Evolutionary conservation across 768 basidiomycete species (phyloP).

Genomic region (Amanita pseudoporphyria): DNA sequence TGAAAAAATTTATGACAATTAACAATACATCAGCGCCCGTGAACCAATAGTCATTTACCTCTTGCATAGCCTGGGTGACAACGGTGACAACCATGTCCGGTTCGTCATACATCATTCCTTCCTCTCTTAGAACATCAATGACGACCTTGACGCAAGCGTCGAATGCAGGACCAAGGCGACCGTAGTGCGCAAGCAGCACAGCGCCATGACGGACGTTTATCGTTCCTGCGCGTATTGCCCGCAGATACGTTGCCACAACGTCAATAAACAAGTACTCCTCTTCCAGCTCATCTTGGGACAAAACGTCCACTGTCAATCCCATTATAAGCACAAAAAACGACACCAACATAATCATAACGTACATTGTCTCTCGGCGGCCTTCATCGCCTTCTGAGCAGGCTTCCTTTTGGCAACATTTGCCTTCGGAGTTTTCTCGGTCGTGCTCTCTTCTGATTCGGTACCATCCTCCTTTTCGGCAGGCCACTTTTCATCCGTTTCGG

Average conservation of each 20-base stretch:
- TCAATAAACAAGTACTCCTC: slow-evolving; percentile 77
- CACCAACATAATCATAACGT: slow-evolving; percentile 10
- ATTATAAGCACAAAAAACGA: neutral
- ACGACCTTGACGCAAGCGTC: slow-evolving; percentile 77
- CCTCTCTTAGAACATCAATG: slow-evolving; percentile 77
- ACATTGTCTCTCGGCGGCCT: slow-evolving; percentile 28
- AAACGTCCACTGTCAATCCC: slow-evolving; percentile 20
- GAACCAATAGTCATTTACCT: slow-evolving; percentile 38
- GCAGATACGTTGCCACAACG: slow-evolving; percentile 72
- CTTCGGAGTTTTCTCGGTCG: slow-evolving; percentile 17
- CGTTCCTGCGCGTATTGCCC: slow-evolving; percentile 73
- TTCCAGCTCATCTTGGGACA: slow-evolving; percentile 48
- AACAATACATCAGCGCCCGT: neutral
- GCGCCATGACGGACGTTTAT: slow-evolving; percentile 73
- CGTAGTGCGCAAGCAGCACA: slow-evolving; percentile 74
- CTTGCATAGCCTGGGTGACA: slow-evolving; percentile 59
- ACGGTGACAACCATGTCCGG: slow-evolving; percentile 62
- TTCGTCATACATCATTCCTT: slow-evolving; percentile 67
- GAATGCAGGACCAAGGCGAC: slow-evolving; percentile 71
- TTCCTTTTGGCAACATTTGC: slow-evolving; percentile 20
- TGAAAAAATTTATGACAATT: slow-evolving; percentile 18
- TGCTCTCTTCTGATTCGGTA: slow-evolving; percentile 22
- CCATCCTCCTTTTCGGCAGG: slow-evolving; percentile 25
- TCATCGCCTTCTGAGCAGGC: slow-evolving; percentile 16
- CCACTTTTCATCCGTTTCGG: slow-evolving; percentile 25